A percentile compares a stretch with the other conserved stretches of the same genome.
These are phyloP conservation scores for Eragrostis curvula DNA, from an alignment of 176 grass and related monocot species.

Conservation along the genomic window DNA sequence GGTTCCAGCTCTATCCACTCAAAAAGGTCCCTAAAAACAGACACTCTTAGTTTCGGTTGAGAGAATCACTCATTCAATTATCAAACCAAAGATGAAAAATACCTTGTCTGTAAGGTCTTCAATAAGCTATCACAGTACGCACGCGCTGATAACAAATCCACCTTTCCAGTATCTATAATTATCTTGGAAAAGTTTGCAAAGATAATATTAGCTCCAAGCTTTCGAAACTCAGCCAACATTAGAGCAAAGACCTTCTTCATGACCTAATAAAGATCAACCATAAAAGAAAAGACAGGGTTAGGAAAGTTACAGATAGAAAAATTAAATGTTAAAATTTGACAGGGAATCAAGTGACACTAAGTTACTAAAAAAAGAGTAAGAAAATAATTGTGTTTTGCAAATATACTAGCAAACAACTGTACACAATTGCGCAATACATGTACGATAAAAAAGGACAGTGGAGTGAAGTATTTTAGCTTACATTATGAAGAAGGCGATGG, in stretches of 20 bases:
- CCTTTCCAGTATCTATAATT: conserved; percentile 97
- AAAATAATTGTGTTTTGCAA: not conserved
- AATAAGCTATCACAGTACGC: conserved; percentile 92
- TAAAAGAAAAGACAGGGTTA: conserved; percentile 17
- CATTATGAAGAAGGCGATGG: conserved; percentile 94
- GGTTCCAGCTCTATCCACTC: conserved; percentile 99
- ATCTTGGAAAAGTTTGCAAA: conserved; percentile 98
- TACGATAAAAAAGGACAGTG: not conserved
- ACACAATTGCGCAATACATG: conserved; percentile 24
- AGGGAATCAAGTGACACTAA: conserved; percentile 16
- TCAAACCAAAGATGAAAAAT: conserved; percentile 18
- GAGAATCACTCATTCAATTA: conserved; percentile 12
- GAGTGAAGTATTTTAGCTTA: conserved; percentile 48
- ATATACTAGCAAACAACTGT: conserved; percentile 20
- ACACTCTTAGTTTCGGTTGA: conserved; percentile 32
- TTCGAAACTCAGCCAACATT: conserved; percentile 75
- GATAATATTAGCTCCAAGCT: conserved; percentile 87
- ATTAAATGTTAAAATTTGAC: conserved; percentile 13
- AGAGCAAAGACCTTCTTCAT: conserved; percentile 97
- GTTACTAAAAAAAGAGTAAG: conserved; percentile 1
- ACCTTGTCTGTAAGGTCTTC: conserved; percentile 97
- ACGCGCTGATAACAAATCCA: conserved; percentile 72
- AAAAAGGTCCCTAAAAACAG: conserved; percentile 82
- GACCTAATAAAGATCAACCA: conserved; percentile 62
- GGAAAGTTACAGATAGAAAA: conserved; percentile 32